Base-by-base conservation (phyloP, 352 stramenopile species). In the Detonula confervacea region DNA sequence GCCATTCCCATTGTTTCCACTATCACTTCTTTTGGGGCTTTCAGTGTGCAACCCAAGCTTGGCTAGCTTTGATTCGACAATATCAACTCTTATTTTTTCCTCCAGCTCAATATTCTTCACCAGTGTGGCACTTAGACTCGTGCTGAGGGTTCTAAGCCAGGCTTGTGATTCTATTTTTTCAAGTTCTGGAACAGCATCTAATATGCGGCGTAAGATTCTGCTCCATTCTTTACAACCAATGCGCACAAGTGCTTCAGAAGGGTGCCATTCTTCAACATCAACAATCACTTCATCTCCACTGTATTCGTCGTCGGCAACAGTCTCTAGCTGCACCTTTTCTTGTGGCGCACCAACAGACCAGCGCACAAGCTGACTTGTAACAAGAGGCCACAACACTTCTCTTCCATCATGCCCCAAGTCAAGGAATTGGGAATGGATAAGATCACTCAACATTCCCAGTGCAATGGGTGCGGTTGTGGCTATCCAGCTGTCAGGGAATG, bases 401-500 rank as follows among this genome's bases (percentile, higher is more conserved):
- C 75, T 77, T 70, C 66, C 88, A 68, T 88, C 66, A 33, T 35
- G 37, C 52, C 80, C 83, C 3, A 81, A 67, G n/a, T 73, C 11
- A 52, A 92, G 33, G 39, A 87, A 78, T 47, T 91, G 69, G 61
- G 84, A 77, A 57, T 65, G 80, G 22, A 85, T 71, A 35, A 95
- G 72, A 80, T 95, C 90, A 57, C 80, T 93, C 52, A 95, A 44
- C 64, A 90, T 83, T n/a, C 88, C 90, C 22, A 95, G 63, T 25
- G 87, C 88, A 18, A 92, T 85, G 9, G 88, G 79, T 61, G 85
- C 88, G 39, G 90, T 93, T 74, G 90, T 92, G 22, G 88, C 87
- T 70, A 95, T 87, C 90, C 90, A 95, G 66, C 88, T 93, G 55
- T 93, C 83, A 16, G 88, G 90, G 57, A 93, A 95, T 55, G 90